These are phyloP conservation scores for Globisporangium viniferum DNA, from an alignment of 352 stramenopile genomes.

Conservation along the genomic window DNA sequence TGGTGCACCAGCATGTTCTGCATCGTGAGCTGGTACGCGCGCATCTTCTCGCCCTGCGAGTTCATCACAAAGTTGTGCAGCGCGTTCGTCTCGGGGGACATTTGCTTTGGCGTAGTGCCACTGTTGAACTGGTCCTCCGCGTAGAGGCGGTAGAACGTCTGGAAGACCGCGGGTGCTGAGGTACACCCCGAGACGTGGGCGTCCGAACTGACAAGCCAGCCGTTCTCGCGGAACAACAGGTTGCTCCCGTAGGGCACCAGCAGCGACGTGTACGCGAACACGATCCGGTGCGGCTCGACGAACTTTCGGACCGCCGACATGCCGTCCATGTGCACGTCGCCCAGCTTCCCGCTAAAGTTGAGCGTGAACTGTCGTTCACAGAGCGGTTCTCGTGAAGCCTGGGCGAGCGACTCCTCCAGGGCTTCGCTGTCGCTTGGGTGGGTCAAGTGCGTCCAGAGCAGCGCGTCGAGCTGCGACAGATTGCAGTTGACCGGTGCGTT, in stretches of 20 bases:
- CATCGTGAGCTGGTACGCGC: not conserved
- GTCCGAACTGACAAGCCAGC: slow-evolving; percentile 10
- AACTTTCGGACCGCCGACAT: not conserved
- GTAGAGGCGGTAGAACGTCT: slow-evolving; percentile 7
- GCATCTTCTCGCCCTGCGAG: slow-evolving; percentile 7
- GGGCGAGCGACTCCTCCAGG: not conserved
- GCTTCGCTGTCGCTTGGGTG: not conserved
- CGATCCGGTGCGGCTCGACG: slow-evolving; percentile 8
- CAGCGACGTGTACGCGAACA: slow-evolving; percentile 11
- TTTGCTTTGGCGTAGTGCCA: not conserved
- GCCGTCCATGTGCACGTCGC: not conserved
- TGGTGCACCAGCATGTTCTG: not conserved
- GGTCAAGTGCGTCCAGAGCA: not conserved
- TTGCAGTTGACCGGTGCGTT: slow-evolving; percentile 1
- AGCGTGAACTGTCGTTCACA: not conserved
- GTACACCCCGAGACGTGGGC: not conserved
- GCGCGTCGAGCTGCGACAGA: not conserved
- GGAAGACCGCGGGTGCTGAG: slow-evolving; percentile 3
- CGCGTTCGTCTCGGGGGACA: not conserved
- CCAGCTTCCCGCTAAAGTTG: slow-evolving; percentile 3
- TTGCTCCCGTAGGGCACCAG: not conserved
- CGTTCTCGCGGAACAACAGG: slow-evolving; percentile 13
- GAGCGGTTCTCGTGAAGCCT: not conserved
- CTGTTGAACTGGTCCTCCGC: not conserved
- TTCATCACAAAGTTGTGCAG: slow-evolving; percentile 10